A percentile compares a stretch with the other conserved stretches of the same genome.
These are phyloP conservation scores for Apiotrichum montevideense DNA, from an alignment of 1,284 basidiomycete genomes.

Conservation along the genomic window DNA sequence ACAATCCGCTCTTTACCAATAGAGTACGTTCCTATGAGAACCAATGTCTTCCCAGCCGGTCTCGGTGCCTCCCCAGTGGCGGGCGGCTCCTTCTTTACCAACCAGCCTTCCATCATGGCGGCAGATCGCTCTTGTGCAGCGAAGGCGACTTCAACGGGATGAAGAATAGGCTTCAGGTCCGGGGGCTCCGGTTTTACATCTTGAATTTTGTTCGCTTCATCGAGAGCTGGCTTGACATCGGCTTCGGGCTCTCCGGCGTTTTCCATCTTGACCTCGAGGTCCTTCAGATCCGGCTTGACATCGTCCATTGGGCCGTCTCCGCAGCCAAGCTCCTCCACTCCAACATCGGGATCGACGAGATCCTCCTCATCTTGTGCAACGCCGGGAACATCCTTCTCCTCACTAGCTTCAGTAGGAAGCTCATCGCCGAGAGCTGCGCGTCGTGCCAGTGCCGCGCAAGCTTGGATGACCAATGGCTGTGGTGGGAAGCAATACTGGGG, in stretches of 20 bases:
- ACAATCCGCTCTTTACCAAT: constrained; percentile 97
- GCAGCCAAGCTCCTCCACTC: constrained; percentile 11
- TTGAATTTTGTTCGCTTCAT: not conserved
- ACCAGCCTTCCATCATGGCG: constrained; percentile 49
- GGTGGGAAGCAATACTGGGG: constrained; percentile 92
- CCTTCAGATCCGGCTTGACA: constrained; percentile 21
- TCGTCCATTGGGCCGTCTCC: constrained; percentile 11
- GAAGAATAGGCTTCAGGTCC: not conserved
- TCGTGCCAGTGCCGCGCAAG: constrained; percentile 74
- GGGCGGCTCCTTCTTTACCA: constrained; percentile 35
- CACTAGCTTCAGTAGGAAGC: not conserved
- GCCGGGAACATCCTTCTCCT: not conserved
- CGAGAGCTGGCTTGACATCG: constrained; percentile 23
- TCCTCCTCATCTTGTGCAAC: constrained; percentile 36
- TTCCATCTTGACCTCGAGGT: not conserved
- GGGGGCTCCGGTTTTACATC: constrained; percentile 5
- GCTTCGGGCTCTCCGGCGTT: constrained; percentile 29
- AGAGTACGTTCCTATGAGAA: constrained; percentile 91
- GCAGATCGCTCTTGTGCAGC: constrained; percentile 28
- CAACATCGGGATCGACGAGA: constrained; percentile 13
- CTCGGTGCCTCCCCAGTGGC: constrained; percentile 24
- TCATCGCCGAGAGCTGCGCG: not conserved
- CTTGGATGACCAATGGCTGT: constrained; percentile 83
- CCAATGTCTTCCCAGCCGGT: constrained; percentile 51
- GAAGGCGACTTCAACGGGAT: constrained; percentile 4